Evolutionary conservation across 2,329 filamentous ascomycete genomes (phyloP).

Genomic region (Cryphonectria radicalis): DNA sequence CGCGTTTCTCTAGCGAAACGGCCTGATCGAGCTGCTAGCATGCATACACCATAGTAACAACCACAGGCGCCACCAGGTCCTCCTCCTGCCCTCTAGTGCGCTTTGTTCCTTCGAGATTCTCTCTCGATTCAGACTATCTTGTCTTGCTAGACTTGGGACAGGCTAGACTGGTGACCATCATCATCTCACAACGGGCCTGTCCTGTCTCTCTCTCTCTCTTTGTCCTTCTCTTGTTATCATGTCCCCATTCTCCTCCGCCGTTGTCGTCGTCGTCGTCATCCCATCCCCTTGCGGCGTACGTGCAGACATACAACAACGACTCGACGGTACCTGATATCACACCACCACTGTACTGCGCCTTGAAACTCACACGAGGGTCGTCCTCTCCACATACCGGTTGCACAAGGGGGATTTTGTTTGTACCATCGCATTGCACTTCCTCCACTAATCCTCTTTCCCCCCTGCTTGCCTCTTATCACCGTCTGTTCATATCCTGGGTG

Average conservation of each 20-base stretch:
- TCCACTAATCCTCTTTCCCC: not conserved
- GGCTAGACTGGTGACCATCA: conserved; percentile 13
- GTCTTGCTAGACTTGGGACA: conserved; percentile 17
- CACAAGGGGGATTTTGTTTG: not conserved
- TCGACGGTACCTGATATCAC: conserved; percentile 6
- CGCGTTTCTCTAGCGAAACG: not conserved
- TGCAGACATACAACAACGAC: not conserved
- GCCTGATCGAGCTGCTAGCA: not conserved
- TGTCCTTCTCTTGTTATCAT: not conserved
- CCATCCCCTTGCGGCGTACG: not conserved
- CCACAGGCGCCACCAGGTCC: not conserved
- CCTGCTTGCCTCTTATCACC: not conserved
- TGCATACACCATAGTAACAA: not conserved
- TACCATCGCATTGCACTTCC: not conserved
- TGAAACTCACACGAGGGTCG: conserved; percentile 6
- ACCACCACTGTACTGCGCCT: not conserved
- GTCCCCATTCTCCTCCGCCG: not conserved
- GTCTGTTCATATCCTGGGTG: not conserved
- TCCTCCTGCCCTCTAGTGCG: not conserved
- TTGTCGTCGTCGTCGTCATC: not conserved
- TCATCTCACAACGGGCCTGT: conserved; percentile 7
- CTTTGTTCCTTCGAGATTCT: not conserved
- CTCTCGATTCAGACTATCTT: conserved; percentile 14
- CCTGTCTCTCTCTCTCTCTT: not conserved
- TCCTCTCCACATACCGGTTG: not conserved